A percentile compares a stretch with the other conserved stretches of the same genome.
These are phyloP conservation scores for Aspergillus caelatus DNA, from an alignment of 2,329 filamentous ascomycete species.

Conservation along the genomic window DNA sequence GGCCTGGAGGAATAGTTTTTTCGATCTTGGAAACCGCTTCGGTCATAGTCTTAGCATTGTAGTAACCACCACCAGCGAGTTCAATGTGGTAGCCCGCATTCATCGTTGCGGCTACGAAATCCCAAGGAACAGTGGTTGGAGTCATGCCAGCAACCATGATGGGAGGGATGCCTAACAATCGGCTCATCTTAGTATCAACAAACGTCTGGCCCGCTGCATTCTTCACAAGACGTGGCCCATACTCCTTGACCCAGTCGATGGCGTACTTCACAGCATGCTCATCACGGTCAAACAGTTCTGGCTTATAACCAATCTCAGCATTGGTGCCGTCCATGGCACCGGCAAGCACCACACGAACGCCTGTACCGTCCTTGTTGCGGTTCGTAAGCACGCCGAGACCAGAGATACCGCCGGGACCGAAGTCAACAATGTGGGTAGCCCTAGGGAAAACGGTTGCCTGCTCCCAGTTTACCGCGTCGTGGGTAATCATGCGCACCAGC, in stretches of 20 bases:
- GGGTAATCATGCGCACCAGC: slow-evolving; percentile 89
- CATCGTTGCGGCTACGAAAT: slow-evolving; percentile 91
- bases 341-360: slow-evolving; percentile 92
- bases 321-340: slow-evolving; percentile 91
- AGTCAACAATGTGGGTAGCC: slow-evolving; percentile 94
- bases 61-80: slow-evolving; percentile 87
- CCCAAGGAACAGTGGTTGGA: slow-evolving; percentile 83
- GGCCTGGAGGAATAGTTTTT: slow-evolving; percentile 77
- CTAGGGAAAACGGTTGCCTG: slow-evolving; percentile 86
- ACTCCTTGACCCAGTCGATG: slow-evolving; percentile 96
- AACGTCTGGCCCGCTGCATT: slow-evolving; percentile 87
- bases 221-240: slow-evolving; percentile 87
- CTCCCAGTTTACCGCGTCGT: slow-evolving; percentile 95
- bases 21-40: slow-evolving; percentile 83
- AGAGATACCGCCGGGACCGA: slow-evolving; percentile 94
- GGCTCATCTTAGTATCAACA: slow-evolving; percentile 95
- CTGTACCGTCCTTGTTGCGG: slow-evolving; percentile 98
- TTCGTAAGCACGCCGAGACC: slow-evolving; percentile 95
- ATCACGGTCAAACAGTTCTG: slow-evolving; percentile 95
- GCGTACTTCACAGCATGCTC: slow-evolving; percentile 94
- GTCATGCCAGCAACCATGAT: slow-evolving; percentile 94
- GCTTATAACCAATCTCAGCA: slow-evolving; percentile 93
- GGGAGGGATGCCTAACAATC: slow-evolving; percentile 79
- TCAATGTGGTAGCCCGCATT: slow-evolving; percentile 95
- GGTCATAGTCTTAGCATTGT: slow-evolving; percentile 79